These are phyloP conservation scores for Cladophialophora yegresii DNA, from an alignment of 2,329 filamentous ascomycete genomes.

Conservation along the genomic window DNA sequence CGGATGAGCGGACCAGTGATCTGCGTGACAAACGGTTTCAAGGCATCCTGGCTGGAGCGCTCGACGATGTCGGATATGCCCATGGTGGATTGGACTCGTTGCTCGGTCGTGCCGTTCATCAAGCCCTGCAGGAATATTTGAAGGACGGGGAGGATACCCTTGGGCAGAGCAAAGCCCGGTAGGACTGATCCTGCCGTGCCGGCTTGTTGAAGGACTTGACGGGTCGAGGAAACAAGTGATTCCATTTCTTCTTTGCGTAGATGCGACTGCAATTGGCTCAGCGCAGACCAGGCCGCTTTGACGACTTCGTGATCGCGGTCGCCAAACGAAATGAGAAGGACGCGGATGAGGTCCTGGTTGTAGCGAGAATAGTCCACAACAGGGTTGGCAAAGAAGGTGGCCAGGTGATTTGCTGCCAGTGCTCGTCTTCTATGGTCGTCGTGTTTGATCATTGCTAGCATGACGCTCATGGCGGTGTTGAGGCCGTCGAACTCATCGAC, in stretches of 20 bases:
- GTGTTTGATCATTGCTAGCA: conserved; percentile 84
- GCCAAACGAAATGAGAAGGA: conserved; percentile 87
- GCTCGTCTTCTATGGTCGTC: conserved; percentile 86
- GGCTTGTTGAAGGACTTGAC: conserved; percentile 82
- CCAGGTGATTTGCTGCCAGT: conserved; percentile 74
- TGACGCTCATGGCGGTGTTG: conserved; percentile 92
- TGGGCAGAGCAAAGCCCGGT: conserved; percentile 84
- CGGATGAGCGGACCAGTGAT: conserved; percentile 97
- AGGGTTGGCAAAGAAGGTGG: conserved; percentile 78
- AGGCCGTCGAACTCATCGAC: conserved; percentile 96
- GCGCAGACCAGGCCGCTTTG: conserved; percentile 83
- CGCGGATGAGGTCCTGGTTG: conserved; percentile 91
- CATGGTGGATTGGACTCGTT: conserved; percentile 86
- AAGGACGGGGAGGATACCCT: conserved; percentile 93
- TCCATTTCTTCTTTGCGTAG: conserved; percentile 99
- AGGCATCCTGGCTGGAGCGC: conserved; percentile 78
- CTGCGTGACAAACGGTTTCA: conserved; percentile 94
- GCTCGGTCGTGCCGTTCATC: conserved; percentile 92
- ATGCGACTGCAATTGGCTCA: conserved; percentile 83
- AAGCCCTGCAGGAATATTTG: conserved; percentile 97
- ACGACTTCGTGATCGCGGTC: conserved; percentile 81
- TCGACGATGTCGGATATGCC: conserved; percentile 96
- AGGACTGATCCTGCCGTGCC: conserved; percentile 83
- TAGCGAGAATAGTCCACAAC: conserved; percentile 92
- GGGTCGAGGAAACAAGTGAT: conserved; percentile 78